Percentiles rank a stretch among this genome's conserved stretches.
phyloP scores from a whole-genome alignment of 2,329 filamentous ascomycete genomes.

The Cryphonectria carpinicola region DNA sequence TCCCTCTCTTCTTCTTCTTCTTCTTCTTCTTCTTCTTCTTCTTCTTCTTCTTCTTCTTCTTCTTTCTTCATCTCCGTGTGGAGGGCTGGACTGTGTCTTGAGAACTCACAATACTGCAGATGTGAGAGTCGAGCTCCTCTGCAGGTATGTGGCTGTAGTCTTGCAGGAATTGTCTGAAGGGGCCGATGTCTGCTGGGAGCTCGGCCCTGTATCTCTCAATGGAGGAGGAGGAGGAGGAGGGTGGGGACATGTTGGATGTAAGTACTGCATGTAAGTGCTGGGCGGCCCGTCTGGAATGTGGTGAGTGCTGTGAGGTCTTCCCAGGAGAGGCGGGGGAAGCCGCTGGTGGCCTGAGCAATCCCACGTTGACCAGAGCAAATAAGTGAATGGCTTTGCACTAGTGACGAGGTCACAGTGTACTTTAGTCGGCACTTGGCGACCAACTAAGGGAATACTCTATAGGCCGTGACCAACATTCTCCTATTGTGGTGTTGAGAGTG shows the following conservation, averaged over 20 bases:
- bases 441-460: not conserved
- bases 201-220: conserved; percentile 1
- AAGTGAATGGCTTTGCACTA: not conserved
- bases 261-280: no score
- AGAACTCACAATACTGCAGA: conserved; percentile 1
- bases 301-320: not conserved
- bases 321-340: not conserved
- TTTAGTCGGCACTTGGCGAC: not conserved
- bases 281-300: not conserved
- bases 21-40: no score
- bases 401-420: not conserved
- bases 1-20: not conserved
- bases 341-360: not conserved
- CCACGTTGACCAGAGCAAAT: not conserved
- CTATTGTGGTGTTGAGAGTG: no score
- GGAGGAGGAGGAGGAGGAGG: not conserved
- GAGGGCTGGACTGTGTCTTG: no score
- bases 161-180: conserved; percentile 8
- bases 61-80: no score
- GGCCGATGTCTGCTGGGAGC: conserved; percentile 14
- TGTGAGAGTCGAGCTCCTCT: not conserved
- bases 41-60: no score
- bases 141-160: conserved; percentile 6
- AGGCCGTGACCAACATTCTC: no score
- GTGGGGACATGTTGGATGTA: conserved; percentile 1